Percentiles rank a stretch among this genome's conserved stretches.
Evolutionary conservation across 2,329 filamentous ascomycete genomes (phyloP).

Genomic region (Pestalotiopsis sp.): DNA sequence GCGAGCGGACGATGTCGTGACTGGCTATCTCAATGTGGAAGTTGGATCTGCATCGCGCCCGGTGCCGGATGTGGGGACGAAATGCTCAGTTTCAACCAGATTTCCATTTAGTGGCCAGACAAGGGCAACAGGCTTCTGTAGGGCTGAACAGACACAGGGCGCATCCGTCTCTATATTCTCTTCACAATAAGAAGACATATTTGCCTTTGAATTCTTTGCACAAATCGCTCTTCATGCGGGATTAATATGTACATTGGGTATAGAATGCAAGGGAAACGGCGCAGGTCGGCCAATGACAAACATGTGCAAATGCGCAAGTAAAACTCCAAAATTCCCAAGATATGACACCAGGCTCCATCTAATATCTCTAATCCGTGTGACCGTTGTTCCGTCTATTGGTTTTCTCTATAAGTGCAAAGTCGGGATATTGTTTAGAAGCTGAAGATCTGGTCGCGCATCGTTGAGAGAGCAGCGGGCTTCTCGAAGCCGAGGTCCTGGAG

Average conservation of each 20-base stretch:
- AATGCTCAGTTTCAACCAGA: not conserved
- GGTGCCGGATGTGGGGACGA: not conserved
- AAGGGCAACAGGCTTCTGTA: not conserved
- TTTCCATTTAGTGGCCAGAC: not conserved
- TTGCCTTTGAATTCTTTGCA: not conserved
- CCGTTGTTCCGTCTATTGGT: not conserved
- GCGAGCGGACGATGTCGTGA: not conserved
- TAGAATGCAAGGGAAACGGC: not conserved
- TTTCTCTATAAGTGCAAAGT: not conserved
- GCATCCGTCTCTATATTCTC: not conserved
- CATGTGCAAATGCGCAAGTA: not conserved
- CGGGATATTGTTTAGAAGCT: slow-evolving; percentile 16
- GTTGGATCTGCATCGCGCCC: not conserved
- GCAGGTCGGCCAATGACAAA: not conserved
- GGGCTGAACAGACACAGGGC: too few species aligned
- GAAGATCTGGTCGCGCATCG: slow-evolving; percentile 57
- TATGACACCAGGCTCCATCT: not conserved
- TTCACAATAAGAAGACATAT: not conserved
- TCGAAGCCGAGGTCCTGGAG: slow-evolving; percentile 51
- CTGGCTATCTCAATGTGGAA: not conserved
- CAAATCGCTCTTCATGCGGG: not conserved
- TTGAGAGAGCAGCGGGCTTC: slow-evolving; percentile 47
- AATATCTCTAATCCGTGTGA: not conserved
- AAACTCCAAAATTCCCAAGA: not conserved
- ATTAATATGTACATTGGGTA: not conserved